phyloP scores from a whole-genome alignment of 169 alveolate genomes.

The Cryptosporidium baileyi region DNA sequence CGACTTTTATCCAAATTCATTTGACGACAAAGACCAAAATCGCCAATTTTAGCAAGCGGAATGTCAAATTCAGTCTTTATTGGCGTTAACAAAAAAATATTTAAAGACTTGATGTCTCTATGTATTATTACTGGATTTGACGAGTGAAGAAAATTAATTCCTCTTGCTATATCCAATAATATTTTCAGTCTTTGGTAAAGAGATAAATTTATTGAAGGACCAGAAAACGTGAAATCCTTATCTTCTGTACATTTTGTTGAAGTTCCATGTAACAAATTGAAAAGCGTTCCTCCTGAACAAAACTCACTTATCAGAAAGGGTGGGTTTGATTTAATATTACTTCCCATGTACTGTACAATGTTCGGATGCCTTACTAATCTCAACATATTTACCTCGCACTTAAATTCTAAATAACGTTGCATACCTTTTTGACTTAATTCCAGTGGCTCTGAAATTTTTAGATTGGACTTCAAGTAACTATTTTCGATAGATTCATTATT shows the following conservation, averaged over 20 bases:
- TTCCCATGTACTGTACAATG: conserved; percentile 86
- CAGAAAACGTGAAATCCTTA: background rate
- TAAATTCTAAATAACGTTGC: conserved; percentile 80
- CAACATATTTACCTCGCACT: conserved; percentile 84
- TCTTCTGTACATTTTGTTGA: conserved; percentile 24
- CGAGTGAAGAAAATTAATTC: conserved; percentile 85
- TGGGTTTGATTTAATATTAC: conserved; percentile 77
- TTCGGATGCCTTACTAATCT: conserved; percentile 84
- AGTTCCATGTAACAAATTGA: conserved; percentile 28
- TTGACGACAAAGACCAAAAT: conserved; percentile 48
- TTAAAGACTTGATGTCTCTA: conserved; percentile 88
- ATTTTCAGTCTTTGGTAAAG: conserved; percentile 82
- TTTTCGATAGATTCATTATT: conserved; percentile 72
- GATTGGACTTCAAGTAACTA: background rate
- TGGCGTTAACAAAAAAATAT: conserved; percentile 78
- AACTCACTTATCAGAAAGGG: conserved; percentile 64
- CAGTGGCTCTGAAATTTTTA: background rate
- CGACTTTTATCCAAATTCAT: background rate
- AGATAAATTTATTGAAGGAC: conserved; percentile 53
- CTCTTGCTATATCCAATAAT: conserved; percentile 83
- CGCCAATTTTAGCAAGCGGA: conserved; percentile 62
- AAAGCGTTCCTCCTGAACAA: conserved; percentile 70
- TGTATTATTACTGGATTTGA: conserved; percentile 86
- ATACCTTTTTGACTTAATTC: conserved; percentile 3
- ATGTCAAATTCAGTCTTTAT: conserved; percentile 50